These are phyloP conservation scores for Cornus florida DNA, from an alignment of 148 eudicot species.

Conservation along the genomic window DNA sequence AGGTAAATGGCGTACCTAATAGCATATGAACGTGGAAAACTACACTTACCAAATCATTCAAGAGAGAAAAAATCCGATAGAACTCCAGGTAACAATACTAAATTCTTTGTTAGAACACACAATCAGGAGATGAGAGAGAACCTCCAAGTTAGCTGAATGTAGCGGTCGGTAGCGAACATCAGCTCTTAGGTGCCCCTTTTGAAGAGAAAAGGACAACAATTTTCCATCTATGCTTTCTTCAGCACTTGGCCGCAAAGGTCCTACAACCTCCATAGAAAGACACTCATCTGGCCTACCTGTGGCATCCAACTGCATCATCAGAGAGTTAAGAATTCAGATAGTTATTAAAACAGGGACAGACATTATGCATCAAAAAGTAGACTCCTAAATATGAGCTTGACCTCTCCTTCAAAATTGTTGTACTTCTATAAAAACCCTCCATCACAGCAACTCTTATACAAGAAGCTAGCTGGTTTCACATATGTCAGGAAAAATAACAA, in stretches of 20 bases:
- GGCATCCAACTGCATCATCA: conserved; percentile 80
- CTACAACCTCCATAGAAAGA: conserved; percentile 67
- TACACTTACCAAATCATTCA: conserved; percentile 10
- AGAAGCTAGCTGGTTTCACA: background rate
- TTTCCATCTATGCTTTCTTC: conserved; percentile 64
- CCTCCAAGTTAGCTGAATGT: conserved; percentile 84
- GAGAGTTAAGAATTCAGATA: conserved; percentile 4
- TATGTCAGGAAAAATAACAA: background rate
- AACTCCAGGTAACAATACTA: background rate
- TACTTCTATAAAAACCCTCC: background rate
- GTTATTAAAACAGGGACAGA: background rate
- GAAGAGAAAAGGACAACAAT: conserved; percentile 75
- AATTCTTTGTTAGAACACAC: background rate
- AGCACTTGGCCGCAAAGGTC: conserved; percentile 52
- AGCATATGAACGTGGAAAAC: conserved; percentile 11
- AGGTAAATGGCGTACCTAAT: conserved; percentile 85
- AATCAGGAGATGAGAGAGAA: conserved; percentile 15
- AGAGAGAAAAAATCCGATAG: background rate
- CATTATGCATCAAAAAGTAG: background rate
- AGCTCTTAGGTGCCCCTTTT: conserved; percentile 90
- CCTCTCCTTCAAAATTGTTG: conserved; percentile 1
- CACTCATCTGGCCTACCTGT: conserved; percentile 96
- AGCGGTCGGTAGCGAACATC: conserved; percentile 68
- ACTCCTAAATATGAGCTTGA: background rate
- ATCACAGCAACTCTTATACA: background rate